Evolutionary conservation across 306 rosid genomes (phyloP).

Genomic region (Sicyos baderoa): DNA sequence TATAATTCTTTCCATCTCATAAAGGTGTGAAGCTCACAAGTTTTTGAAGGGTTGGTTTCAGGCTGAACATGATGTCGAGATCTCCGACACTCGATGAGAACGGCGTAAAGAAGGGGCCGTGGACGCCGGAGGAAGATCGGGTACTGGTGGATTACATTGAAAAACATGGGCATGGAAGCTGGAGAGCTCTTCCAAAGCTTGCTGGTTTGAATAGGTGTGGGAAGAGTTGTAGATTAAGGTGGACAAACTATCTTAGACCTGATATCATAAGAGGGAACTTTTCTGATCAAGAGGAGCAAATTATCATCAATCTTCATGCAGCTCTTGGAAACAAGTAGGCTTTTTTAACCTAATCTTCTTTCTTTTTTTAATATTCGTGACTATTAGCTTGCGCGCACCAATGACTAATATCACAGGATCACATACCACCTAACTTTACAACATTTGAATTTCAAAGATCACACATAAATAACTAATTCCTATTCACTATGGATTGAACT

Average conservation of each 20-base stretch:
- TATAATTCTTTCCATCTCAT: neutral
- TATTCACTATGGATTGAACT: too few relatives aligned
- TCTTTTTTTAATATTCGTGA: too few relatives aligned
- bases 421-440: too few relatives aligned
- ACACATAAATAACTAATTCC: too few relatives aligned
- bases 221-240: slow-evolving; percentile 65
- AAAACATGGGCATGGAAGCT: slow-evolving; percentile 65
- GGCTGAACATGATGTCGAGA: slow-evolving; percentile 24
- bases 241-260: slow-evolving; percentile 76
- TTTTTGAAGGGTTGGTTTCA: neutral
- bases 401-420: too few relatives aligned
- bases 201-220: slow-evolving; percentile 84
- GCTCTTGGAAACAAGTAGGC: slow-evolving; percentile 65
- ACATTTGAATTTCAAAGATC: too few relatives aligned
- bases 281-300: slow-evolving; percentile 44
- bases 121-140: slow-evolving; percentile 39
- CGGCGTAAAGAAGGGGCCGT: slow-evolving; percentile 39
- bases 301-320: slow-evolving; percentile 55
- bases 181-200: slow-evolving; percentile 68
- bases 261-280: slow-evolving; percentile 75
- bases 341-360: neutral
- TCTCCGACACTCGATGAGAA: slow-evolving; percentile 22
- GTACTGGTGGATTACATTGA: slow-evolving; percentile 39
- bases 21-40: neutral
- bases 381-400: too few relatives aligned